phyloP scores from a whole-genome alignment of 1,139 yeast genomes.

The Kodamaea anthophila region DNA sequence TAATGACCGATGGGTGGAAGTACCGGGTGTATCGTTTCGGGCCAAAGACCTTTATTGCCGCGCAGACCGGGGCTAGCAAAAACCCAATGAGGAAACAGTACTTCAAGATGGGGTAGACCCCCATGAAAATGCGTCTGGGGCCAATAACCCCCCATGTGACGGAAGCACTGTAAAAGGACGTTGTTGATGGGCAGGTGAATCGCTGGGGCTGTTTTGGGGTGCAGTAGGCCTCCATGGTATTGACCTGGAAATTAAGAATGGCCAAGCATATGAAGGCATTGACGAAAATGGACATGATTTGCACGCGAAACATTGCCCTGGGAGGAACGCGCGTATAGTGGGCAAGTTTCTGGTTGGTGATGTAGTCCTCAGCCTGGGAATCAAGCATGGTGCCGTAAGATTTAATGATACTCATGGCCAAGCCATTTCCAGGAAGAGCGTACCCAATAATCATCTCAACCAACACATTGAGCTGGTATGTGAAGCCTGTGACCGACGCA shows the following conservation, averaged over 20 bases:
- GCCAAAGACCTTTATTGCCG: slow-evolving; percentile 18
- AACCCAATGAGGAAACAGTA: slow-evolving; percentile 31
- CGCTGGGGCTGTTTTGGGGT: slow-evolving; percentile 20
- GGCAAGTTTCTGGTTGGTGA: slow-evolving; percentile 29
- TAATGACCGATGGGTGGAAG: slow-evolving; percentile 15
- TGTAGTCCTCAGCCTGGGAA: slow-evolving; percentile 29
- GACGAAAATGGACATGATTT: slow-evolving; percentile 23
- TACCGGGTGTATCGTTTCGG: slow-evolving; percentile 9
- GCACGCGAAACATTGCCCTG: slow-evolving; percentile 26
- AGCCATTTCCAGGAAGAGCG: slow-evolving; percentile 16
- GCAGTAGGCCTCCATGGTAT: slow-evolving; percentile 21
- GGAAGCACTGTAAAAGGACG: slow-evolving; percentile 25
- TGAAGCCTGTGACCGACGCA: slow-evolving; percentile 14
- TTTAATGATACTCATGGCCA: slow-evolving; percentile 15
- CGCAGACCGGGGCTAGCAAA: slow-evolving; percentile 23
- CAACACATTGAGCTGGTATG: slow-evolving; percentile 15
- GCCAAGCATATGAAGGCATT: slow-evolving; percentile 20
- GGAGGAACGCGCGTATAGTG: slow-evolving; percentile 32
- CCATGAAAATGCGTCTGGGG: slow-evolving; percentile 27
- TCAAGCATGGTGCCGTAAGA: slow-evolving; percentile 20
- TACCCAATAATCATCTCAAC: slow-evolving; percentile 16
- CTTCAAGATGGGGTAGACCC: slow-evolving; percentile 27
- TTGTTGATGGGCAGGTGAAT: slow-evolving; percentile 29
- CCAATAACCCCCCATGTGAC: slow-evolving; percentile 34
- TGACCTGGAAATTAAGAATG: slow-evolving; percentile 25